Base-by-base conservation (phyloP, 176 grass and related monocot genomes). In the Rhynchospora tenuis region DNA sequence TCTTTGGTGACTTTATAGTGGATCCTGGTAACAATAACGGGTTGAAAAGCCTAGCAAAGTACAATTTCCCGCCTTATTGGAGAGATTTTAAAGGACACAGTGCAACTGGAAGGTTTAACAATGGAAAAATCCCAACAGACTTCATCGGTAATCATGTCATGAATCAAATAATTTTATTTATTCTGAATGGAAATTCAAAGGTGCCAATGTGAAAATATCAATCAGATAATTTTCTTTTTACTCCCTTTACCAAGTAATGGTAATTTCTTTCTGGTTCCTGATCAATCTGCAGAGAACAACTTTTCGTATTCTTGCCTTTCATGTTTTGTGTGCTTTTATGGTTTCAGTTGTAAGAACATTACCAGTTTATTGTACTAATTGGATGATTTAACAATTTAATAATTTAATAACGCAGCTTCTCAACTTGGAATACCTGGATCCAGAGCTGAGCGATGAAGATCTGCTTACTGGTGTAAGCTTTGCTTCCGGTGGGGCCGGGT, bases 391-490 rank as follows among this genome's bases (percentile, higher is more conserved):
- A 73, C 8, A 73, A 26, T 48, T 26, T 51, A 13, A 13, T 26
- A 52, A 26, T 81, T 60, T 15, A 76, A 60, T 84, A 38, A 38
- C 33, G 69, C 66, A 87, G 85, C 78, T 70, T 83, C 79, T 48
- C 62, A 65, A 22, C 22, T 88, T 4, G 81, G 86, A 88, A 78
- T 88, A 84, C 45, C 59, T 84, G 9, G 86, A 79, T 59, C 73
- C 73, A 24, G 47, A 84, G 29, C 71, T 88, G 15, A 66, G 31
- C 12, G 59, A 83, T 1, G 72, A 88, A 17, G 86, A 88, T 60
- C 50, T 88, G 10, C 81, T 84, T 27, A 84, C 81, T 1, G 81
- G 86, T 13, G 72, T 84, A 20, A 84, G 73, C 72, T 88, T 88
- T 79, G 86, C 86, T 59, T 88, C 86, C 3, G 81, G 81, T 50